Evolutionary conservation across 768 basidiomycete genomes (phyloP), one percentile per base, ranked within the genome.

Genomic region (Lactarius evosmus): DNA sequence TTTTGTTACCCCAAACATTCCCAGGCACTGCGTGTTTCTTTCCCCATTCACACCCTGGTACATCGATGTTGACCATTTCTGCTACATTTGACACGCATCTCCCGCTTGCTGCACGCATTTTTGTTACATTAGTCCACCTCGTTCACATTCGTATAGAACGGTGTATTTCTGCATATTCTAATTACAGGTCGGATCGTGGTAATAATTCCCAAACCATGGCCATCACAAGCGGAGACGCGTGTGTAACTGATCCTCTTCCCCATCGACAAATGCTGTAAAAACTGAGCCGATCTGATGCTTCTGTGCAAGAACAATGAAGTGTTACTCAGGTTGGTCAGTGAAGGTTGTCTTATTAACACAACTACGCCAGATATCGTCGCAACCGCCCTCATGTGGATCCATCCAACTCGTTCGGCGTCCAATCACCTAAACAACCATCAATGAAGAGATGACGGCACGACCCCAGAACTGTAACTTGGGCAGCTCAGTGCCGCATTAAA

Each of bases 71-170:
- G 46, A 51, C 52, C 67, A 66, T 67, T 63, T 58, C 65, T 63
- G 52, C 61, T 64, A 63, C 66, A 67, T 67, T 59, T 65, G 56
- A 65, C 66, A 67, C 51, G 66, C 66, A 67, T 67, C 63, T 67
- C 60, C 40, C 44, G 40, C 46, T 59, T 30, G 40, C 59, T 44
- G 66, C 63, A 65, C 66, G 57, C 66, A 65, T 61, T 65, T 65
- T 61, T 61, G 59, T 65, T 67, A 63, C 67, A 63, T 63, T 62
- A 62, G 61, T 49, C 44, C 57, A 57, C 58, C 55, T 61, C 65
- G 58, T 67, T 58, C 59, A 46, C 51, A 58, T 38, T 46, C 65
- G 46, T 58, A 52, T 62, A 67, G 60, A 61, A 57, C 66, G 66
- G 55, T 62, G 61, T 67, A 67, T 60, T 60, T 51, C 44, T 62